Evolutionary conservation across 306 rosid genomes (phyloP), one percentile per base, ranked within the genome.

Genomic region (Macrotyloma uniflorum): DNA sequence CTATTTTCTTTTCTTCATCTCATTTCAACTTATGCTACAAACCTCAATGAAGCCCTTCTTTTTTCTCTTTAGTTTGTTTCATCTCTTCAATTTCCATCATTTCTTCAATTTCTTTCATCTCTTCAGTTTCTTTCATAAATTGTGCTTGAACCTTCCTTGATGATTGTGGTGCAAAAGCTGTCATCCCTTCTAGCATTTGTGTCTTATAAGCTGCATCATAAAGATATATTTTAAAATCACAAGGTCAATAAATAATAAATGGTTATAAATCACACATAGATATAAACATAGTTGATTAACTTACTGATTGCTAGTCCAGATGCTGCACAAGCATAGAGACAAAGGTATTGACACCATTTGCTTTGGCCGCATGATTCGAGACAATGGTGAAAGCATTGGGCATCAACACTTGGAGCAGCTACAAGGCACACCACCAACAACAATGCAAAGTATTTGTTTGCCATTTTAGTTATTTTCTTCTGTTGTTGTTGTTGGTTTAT

Each of bases 401-500:
- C 42, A 36, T 49, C 57, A 18, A 50, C 63, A 23, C 33, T 23
- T 55, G 8, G 9, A 12, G n/a, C 28, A 8, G 38, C 47, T 35
- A 35, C 4, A 36, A 64, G 70, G 70, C 70, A 64, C 47, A 64
- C 46, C 47, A 64, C 47, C 70, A 64, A 64, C 68, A 62, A 33
- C 70, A 35, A 4, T 4, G 28, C 6, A 64, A 8, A 22, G 12
- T 3, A 16, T 62, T 79, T 79, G 62, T 32, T 67, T 69, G 70
- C 67, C 82, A 78, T 78, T 74, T 74, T 55, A 1, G 13, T 3
- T 20, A 1, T 55, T 22, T 23, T 22, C 9, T 12, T 24, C 15
- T 24, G 19, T 3, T 58, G 36, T 16, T 65, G 20, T 5, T 77
- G 80, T 8, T 18, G 59, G 28, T 46, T 55, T 55, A 5, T 13